phyloP scores from a whole-genome alignment of 225 moss, liverwort and hornwort genomes.

The Anthoceros angustus region DNA sequence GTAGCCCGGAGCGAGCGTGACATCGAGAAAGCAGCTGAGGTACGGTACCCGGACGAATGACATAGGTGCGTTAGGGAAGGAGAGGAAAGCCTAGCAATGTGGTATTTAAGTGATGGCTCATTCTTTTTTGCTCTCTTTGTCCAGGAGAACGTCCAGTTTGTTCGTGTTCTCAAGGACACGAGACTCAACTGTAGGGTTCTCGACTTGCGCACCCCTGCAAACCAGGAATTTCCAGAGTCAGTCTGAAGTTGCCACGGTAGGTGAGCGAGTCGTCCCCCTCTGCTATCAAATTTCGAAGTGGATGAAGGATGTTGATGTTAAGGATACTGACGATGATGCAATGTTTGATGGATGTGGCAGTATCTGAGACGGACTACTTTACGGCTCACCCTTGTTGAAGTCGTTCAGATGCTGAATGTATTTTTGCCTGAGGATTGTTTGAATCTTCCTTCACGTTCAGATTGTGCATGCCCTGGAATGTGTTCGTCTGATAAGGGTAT shows the following conservation, averaged over 20 bases:
- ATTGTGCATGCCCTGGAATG: not conserved
- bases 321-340: not conserved
- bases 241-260: slow-evolving; percentile 42
- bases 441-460: not conserved
- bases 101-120: too few relatives aligned
- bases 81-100: too few relatives aligned
- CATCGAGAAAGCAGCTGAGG: slow-evolving; percentile 37
- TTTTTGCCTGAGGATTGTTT: not conserved
- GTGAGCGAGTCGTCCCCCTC: slow-evolving; percentile 15
- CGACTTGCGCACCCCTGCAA: slow-evolving; percentile 78
- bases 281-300: not conserved
- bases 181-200: slow-evolving; percentile 71
- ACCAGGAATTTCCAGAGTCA: slow-evolving; percentile 78
- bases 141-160: slow-evolving; percentile 49
- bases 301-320: not conserved
- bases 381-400: slow-evolving; percentile 74
- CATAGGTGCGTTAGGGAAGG: too few relatives aligned
- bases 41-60: too few relatives aligned
- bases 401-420: slow-evolving; percentile 62
- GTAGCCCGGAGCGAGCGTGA: slow-evolving; percentile 71
- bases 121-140: not conserved
- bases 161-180: slow-evolving; percentile 57
- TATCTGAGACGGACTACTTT: slow-evolving; percentile 54
- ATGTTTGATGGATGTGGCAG: slow-evolving; percentile 20
- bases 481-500: not conserved